Evolutionary conservation across 2,329 filamentous ascomycete genomes (phyloP).

Genomic region (Ophidiomyces ophidiicola): DNA sequence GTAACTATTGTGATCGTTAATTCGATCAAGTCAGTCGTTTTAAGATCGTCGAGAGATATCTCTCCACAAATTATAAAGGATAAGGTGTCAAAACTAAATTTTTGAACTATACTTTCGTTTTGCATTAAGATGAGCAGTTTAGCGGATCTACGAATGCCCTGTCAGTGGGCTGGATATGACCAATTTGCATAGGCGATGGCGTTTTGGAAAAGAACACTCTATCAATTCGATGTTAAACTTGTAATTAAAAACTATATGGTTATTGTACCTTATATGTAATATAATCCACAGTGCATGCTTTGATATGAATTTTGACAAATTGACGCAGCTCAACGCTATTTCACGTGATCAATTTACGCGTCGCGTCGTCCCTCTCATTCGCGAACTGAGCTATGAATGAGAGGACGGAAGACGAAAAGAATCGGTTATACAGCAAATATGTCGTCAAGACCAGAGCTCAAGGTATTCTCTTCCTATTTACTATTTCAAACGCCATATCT

Average conservation of each 20-base stretch:
- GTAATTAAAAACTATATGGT: too few species aligned
- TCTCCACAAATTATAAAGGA: conserved; percentile 27
- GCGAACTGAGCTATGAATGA: not conserved
- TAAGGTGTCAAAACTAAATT: conserved; percentile 19
- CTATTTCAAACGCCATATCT: conserved; percentile 8
- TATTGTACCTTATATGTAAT: too few species aligned
- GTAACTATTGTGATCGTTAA: conserved; percentile 37
- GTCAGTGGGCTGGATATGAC: too few species aligned
- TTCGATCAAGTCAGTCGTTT: conserved; percentile 35
- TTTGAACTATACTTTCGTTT: conserved; percentile 9
- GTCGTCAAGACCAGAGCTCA: conserved; percentile 13
- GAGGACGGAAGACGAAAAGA: not conserved
- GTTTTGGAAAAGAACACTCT: not conserved
- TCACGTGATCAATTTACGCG: conserved; percentile 14
- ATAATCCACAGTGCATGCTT: not conserved
- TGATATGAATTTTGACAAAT: too few species aligned
- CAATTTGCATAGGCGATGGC: not conserved
- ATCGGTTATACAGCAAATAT: conserved; percentile 1
- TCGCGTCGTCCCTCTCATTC: not conserved
- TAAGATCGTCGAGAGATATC: conserved; percentile 31
- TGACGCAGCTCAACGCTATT: conserved; percentile 10
- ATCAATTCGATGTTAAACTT: too few species aligned
- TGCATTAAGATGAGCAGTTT: too few species aligned
- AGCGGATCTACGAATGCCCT: too few species aligned
- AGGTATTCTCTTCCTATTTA: conserved; percentile 7